phyloP scores from a whole-genome alignment of 371 early-diverging fungal species.

The Mortierella sp. region DNA sequence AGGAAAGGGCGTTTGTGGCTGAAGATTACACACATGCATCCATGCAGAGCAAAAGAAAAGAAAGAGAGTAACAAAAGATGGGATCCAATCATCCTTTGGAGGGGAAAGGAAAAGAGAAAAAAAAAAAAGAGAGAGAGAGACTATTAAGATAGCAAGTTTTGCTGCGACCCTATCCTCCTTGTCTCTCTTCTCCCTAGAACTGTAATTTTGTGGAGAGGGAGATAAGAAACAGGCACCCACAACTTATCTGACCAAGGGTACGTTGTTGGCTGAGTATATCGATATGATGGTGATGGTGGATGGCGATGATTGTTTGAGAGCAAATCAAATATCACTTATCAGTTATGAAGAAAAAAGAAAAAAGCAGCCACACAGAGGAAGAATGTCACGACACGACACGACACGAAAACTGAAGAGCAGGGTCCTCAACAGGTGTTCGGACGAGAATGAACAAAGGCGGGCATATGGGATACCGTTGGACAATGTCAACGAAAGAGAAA shows the following conservation, averaged over 20 bases:
- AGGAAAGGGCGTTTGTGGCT: too few species aligned
- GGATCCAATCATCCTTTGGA: too few species aligned
- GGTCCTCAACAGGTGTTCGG: neutral
- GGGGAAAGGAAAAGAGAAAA: too few species aligned
- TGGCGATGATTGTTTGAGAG: neutral
- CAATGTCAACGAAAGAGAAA: neutral
- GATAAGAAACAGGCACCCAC: neutral
- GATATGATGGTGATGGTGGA: slow-evolving; percentile 1
- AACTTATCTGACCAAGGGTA: too few species aligned
- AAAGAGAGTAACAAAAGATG: too few species aligned
- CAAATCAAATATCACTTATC: neutral
- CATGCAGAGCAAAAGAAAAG: too few species aligned
- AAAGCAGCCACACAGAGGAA: neutral
- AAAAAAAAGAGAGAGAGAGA: too few species aligned
- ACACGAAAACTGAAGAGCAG: neutral
- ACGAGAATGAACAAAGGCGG: neutral
- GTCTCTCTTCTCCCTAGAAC: neutral
- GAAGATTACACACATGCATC: too few species aligned
- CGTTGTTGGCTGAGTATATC: neutral
- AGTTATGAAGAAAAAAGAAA: neutral
- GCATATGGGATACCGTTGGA: neutral
- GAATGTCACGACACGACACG: neutral
- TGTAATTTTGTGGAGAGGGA: slow-evolving; percentile 8
- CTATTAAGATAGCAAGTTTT: too few species aligned
- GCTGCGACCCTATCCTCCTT: neutral